Conservation (phyloP, 345 rosid genomes). For the Populus tremula region DNA sequence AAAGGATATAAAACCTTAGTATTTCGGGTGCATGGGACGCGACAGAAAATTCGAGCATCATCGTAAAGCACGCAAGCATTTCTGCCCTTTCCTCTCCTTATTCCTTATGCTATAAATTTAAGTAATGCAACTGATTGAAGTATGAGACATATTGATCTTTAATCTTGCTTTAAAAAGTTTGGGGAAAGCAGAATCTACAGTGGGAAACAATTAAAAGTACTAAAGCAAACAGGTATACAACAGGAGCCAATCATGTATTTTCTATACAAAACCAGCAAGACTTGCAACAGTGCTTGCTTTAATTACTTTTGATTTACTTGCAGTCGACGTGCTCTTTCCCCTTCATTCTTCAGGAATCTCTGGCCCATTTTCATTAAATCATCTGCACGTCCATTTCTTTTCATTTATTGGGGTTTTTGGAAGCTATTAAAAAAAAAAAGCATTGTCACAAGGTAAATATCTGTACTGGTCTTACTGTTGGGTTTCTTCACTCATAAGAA, state of each 20-base stretch:
- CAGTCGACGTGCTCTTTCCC: not conserved
- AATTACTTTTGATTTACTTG: not conserved
- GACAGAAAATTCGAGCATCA: not conserved
- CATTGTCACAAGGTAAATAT: not conserved
- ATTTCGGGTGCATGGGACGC: not conserved
- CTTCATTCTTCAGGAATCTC: not conserved
- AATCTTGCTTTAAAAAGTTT: not conserved
- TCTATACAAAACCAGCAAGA: no score
- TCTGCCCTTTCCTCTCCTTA: not conserved
- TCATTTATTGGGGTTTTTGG: not conserved
- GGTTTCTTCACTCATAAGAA: not conserved
- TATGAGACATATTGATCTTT: not conserved
- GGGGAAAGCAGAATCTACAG: not conserved
- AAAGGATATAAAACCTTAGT: no score
- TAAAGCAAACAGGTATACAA: not conserved
- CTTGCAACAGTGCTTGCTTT: not conserved
- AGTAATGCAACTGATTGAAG: not conserved
- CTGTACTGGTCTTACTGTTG: not conserved
- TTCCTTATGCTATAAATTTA: not conserved
- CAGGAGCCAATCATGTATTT: not conserved
- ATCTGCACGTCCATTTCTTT: not conserved
- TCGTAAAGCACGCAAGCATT: not conserved
- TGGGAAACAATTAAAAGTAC: not conserved
- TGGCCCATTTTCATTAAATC: not conserved
- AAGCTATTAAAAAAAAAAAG: not conserved